These are phyloP conservation scores for Boletus insuetus DNA, from an alignment of 768 basidiomycete genomes.

Conservation along the genomic window DNA sequence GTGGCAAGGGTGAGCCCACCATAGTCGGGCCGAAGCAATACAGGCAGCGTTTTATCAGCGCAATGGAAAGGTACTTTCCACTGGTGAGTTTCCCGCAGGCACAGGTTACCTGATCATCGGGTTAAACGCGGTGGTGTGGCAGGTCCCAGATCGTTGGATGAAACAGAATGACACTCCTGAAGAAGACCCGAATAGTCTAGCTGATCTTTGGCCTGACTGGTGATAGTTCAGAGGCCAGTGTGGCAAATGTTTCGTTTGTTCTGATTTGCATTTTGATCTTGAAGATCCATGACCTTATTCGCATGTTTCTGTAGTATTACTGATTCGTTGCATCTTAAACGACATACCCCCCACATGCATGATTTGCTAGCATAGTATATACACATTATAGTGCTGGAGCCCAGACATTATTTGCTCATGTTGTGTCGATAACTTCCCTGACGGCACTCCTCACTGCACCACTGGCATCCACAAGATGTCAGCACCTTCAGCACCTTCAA, in stretches of 20 bases:
- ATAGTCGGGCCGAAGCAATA: conserved; percentile 97
- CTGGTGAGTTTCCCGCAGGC: conserved; percentile 48
- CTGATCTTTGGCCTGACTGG: conserved; percentile 67
- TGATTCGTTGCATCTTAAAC: conserved; percentile 13
- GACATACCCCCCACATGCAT: conserved; percentile 24
- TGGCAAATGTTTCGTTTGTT: not conserved
- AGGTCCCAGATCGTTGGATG: conserved; percentile 93
- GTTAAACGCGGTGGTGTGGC: not conserved
- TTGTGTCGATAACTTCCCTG: too few species aligned
- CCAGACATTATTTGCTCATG: too few species aligned
- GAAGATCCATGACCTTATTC: not conserved
- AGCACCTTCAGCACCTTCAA: too few species aligned
- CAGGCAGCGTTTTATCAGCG: conserved; percentile 78
- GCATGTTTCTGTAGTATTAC: conserved; percentile 9
- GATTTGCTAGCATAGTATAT: conserved; percentile 18
- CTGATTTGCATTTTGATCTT: conserved; percentile 2
- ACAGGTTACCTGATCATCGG: not conserved
- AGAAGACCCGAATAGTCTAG: conserved; percentile 59
- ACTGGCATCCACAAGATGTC: too few species aligned
- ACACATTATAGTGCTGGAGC: not conserved
- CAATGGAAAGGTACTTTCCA: conserved; percentile 90
- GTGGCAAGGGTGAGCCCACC: conserved; percentile 86
- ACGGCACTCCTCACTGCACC: too few species aligned
- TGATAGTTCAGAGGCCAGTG: conserved; percentile 18
- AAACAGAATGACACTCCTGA: conserved; percentile 78